Evolutionary conservation across 208 protist species (phyloP).

Genomic region (Jaenimonas drosophilae): DNA sequence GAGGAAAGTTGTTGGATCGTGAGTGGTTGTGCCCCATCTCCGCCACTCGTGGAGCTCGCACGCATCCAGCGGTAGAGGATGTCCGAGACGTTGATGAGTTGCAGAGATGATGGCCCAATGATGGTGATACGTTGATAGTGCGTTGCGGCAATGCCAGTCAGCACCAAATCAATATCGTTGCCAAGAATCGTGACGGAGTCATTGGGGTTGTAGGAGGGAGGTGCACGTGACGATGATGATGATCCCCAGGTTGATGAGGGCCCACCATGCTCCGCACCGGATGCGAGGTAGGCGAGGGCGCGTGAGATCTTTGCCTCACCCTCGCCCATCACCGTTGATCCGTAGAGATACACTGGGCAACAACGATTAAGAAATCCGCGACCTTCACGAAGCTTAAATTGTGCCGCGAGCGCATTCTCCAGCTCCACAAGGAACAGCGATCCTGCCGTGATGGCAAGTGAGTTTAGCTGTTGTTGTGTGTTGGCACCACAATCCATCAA

Average conservation of each 20-base stretch:
- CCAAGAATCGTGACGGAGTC: constrained; percentile 64
- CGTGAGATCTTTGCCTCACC: constrained; percentile 78
- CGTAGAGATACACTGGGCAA: constrained; percentile 68
- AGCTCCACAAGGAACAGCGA: constrained; percentile 81
- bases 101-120: constrained; percentile 67
- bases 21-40: constrained; percentile 22
- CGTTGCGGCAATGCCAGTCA: constrained; percentile 76
- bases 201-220: constrained; percentile 38
- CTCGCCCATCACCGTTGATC: constrained; percentile 69
- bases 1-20: constrained; percentile 42
- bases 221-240: neutral
- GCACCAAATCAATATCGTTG: constrained; percentile 82
- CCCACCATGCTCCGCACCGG: neutral
- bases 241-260: neutral
- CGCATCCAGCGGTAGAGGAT: constrained; percentile 74
- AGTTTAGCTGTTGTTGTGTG: constrained; percentile 33
- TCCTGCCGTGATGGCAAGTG: constrained; percentile 68
- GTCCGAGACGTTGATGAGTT: constrained; percentile 60
- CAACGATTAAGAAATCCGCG: constrained; percentile 39
- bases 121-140: constrained; percentile 77
- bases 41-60: constrained; percentile 13
- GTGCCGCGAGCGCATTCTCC: constrained; percentile 68
- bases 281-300: constrained; percentile 57
- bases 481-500: constrained; percentile 29
- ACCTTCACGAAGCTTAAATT: constrained; percentile 53